Conservation (phyloP, 768 basidiomycete species). For the Mycena kentingensis region DNA sequence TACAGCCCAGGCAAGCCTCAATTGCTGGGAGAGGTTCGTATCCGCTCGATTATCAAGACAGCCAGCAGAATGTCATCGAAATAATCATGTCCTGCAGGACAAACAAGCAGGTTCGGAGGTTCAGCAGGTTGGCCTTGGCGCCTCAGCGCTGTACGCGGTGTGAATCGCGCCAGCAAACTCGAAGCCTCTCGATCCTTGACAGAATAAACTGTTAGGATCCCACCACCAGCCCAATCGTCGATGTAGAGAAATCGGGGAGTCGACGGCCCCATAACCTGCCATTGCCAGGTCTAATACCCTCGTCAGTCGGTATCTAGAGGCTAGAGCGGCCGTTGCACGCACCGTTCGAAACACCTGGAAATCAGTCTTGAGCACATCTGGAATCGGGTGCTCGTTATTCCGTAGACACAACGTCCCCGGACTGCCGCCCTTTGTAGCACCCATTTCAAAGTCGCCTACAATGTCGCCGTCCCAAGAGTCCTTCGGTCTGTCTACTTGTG, state of each 20-base stretch:
- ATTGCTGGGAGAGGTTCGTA: constrained; percentile 41
- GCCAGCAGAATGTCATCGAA: constrained; percentile 48
- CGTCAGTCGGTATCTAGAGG: too few species aligned
- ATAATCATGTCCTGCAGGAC: constrained; percentile 40
- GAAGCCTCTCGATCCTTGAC: constrained; percentile 37
- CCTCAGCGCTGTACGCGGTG: constrained; percentile 36
- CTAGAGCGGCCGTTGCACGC: too few species aligned
- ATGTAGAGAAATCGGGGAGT: not conserved
- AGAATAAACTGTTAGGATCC: constrained; percentile 47
- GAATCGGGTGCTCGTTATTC: constrained; percentile 39
- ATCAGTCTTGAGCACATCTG: constrained; percentile 38
- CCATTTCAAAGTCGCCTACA: constrained; percentile 52
- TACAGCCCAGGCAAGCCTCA: not conserved
- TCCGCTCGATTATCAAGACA: constrained; percentile 42
- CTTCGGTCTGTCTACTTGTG: not conserved
- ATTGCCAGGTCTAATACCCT: too few species aligned
- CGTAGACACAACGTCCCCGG: constrained; percentile 37
- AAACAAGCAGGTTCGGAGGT: constrained; percentile 39
- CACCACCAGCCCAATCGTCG: not conserved
- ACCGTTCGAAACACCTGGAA: too few species aligned
- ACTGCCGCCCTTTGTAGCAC: constrained; percentile 32
- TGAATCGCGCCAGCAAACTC: constrained; percentile 41
- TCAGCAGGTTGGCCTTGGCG: constrained; percentile 37
- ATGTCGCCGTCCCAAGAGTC: constrained; percentile 44
- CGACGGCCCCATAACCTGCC: constrained; percentile 2